phyloP scores from a whole-genome alignment of 768 basidiomycete genomes.

The Harrya chromipes region DNA sequence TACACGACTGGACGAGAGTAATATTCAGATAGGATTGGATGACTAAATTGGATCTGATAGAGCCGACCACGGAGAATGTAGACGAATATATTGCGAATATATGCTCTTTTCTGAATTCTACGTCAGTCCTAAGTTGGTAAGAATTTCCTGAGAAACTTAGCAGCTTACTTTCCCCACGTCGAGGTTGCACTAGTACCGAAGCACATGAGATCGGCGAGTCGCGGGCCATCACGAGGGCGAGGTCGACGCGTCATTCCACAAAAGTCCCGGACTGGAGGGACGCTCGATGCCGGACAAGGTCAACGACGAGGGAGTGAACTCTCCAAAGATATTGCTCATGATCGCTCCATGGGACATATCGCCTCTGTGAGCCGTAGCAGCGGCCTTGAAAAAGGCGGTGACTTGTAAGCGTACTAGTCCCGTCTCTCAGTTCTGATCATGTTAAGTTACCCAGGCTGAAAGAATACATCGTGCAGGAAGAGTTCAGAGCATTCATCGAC shows the following conservation, averaged over 20 bases:
- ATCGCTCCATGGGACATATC: constrained; percentile 55
- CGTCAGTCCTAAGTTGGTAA: too few relatives aligned
- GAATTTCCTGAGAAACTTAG: too few relatives aligned
- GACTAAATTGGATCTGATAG: background rate
- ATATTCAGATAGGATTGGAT: background rate
- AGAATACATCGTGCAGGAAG: constrained; percentile 54
- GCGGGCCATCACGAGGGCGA: constrained; percentile 8
- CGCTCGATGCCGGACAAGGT: background rate
- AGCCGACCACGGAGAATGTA: too few relatives aligned
- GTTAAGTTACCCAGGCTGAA: constrained; percentile 52
- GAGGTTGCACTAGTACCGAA: background rate
- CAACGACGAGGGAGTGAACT: constrained; percentile 1
- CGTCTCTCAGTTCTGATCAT: constrained; percentile 4
- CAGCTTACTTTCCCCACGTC: background rate
- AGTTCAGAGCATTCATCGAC: constrained; percentile 63
- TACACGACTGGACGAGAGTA: background rate
- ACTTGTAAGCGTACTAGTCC: constrained; percentile 52
- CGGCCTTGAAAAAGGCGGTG: constrained; percentile 70
- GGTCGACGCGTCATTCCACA: constrained; percentile 5
- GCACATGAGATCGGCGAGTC: constrained; percentile 16
- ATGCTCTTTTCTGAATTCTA: too few relatives aligned
- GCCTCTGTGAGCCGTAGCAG: constrained; percentile 76
- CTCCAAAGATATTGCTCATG: constrained; percentile 1
- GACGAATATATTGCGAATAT: too few relatives aligned
- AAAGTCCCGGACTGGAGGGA: background rate